These are phyloP conservation scores for Botryotinia narcissicola DNA, from an alignment of 2,329 filamentous ascomycete genomes.

Conservation along the genomic window DNA sequence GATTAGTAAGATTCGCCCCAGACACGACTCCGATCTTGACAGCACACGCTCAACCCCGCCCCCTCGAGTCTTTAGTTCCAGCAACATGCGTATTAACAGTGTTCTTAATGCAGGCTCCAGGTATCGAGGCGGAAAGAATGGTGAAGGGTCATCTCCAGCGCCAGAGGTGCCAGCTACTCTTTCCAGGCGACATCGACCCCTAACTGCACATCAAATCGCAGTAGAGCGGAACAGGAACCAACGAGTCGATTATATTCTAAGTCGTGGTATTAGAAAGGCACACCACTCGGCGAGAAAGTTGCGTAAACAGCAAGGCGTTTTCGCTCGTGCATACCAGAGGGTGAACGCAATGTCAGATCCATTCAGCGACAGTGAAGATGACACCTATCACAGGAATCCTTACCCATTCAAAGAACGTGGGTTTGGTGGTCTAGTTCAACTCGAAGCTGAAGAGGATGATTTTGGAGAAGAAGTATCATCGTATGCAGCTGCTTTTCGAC, in stretches of 20 bases:
- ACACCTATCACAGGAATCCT: slow-evolving; percentile 43
- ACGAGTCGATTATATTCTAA: slow-evolving; percentile 78
- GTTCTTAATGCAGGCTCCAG: slow-evolving; percentile 32
- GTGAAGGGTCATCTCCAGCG: slow-evolving; percentile 60
- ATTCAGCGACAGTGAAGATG: slow-evolving; percentile 62
- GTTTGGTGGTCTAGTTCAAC: slow-evolving; percentile 61
- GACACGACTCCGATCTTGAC: slow-evolving; percentile 57
- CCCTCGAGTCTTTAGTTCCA: slow-evolving; percentile 39
- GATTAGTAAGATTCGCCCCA: slow-evolving; percentile 61
- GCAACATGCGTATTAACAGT: slow-evolving; percentile 38
- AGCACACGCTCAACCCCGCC: slow-evolving; percentile 54
- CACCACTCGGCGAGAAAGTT: slow-evolving; percentile 62
- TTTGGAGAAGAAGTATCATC: slow-evolving; percentile 71
- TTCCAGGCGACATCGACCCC: slow-evolving; percentile 65
- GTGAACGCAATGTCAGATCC: slow-evolving; percentile 55
- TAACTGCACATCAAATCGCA: slow-evolving; percentile 78
- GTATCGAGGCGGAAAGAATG: slow-evolving; percentile 53
- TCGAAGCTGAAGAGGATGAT: slow-evolving; percentile 64
- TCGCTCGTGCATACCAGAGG: slow-evolving; percentile 65
- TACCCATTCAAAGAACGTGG: slow-evolving; percentile 53
- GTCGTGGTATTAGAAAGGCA: slow-evolving; percentile 66
- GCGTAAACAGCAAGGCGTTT: slow-evolving; percentile 62
- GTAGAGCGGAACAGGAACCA: slow-evolving; percentile 76
- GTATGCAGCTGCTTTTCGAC: slow-evolving; percentile 64
- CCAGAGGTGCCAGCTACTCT: slow-evolving; percentile 45